Evolutionary conservation across 208 protist genomes (phyloP), one percentile per base, ranked within the genome.

Genomic region (Trypanosoma brucei): DNA sequence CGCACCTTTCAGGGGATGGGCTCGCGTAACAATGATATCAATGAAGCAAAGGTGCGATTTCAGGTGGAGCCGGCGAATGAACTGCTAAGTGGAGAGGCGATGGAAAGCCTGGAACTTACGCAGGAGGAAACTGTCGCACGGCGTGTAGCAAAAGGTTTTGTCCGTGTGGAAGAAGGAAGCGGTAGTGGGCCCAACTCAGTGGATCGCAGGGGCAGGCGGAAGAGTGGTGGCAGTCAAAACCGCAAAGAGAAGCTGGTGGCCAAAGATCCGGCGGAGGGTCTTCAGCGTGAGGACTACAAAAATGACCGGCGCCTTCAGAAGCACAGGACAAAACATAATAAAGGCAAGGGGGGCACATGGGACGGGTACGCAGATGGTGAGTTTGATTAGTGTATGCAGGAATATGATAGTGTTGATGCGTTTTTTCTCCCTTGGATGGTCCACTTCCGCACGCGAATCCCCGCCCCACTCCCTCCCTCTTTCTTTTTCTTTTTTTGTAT

Each of bases 251-350:
- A 46, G 42, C 53, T 13, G 4, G 39, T 65, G 38, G 66, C 58
- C 44, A 78, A 74, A 44, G 52, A 65, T 51, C 38, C 68, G 13
- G 50, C 56, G 5, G 22, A 52, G 2, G 65, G 54, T 4, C 68
- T 79, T 31, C 73, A 68, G 31, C 71, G 86, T 7, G 71, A 68
- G 2, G 83, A 94, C 49, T 91, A 94, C 63, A 65, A 84, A 45
- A 35, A 66, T 36, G 77, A 91, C 55, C 50, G 62, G 39, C 68
- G 79, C 35, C 71, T 71, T 8, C 72, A 75, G 13, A 77, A 77
- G 3, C 79, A 84, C 2, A 83, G 79, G 34, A 75, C 68, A 1
- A 94, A 94, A 56, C 84, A 94, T 55, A 67, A 83, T 59, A 94
- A 94, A 59, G 80, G 84, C 45, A 63, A 70, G 14, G 46, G 62